Conservation (phyloP, 2,329 filamentous ascomycete genomes). For the Ophiostoma himal-ulmi region DNA sequence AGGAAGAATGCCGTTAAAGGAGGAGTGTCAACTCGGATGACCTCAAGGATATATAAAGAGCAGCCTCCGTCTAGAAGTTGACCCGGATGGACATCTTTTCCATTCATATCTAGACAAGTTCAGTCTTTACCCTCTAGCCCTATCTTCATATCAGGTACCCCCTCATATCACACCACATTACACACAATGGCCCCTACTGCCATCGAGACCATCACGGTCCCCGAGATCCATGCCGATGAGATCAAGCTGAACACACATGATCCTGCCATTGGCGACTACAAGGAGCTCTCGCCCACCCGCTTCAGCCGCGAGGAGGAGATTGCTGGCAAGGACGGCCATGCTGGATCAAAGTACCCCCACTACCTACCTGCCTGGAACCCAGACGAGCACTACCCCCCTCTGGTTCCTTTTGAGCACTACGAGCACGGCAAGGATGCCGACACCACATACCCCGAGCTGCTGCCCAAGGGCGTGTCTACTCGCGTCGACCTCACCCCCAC, state of each 20-base stretch:
- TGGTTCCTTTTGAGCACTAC: slow-evolving; percentile 59
- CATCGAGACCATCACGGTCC: slow-evolving; percentile 27
- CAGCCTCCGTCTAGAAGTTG: not conserved
- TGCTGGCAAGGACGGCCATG: slow-evolving; percentile 24
- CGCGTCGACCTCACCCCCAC: slow-evolving; percentile 58
- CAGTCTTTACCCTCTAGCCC: not conserved
- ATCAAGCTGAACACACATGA: slow-evolving; percentile 38
- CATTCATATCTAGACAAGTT: not conserved
- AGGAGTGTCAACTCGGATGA: not conserved
- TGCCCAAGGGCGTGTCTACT: slow-evolving; percentile 40
- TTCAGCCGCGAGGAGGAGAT: slow-evolving; percentile 26
- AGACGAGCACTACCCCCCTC: slow-evolving; percentile 53
- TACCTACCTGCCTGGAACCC: slow-evolving; percentile 61
- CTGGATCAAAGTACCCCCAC: slow-evolving; percentile 45
- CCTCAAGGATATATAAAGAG: not conserved
- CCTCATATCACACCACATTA: not conserved
- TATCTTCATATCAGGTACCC: not conserved
- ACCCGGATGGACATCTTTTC: not conserved
- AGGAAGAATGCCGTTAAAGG: not conserved
- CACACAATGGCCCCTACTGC: slow-evolving; percentile 24
- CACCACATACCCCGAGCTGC: slow-evolving; percentile 55
- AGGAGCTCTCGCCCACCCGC: slow-evolving; percentile 24
- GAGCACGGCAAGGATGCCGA: slow-evolving; percentile 68
- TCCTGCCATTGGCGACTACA: slow-evolving; percentile 28
- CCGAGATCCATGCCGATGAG: slow-evolving; percentile 20